These are phyloP conservation scores for Lepidopterella palustris DNA, from an alignment of 495 filamentous ascomycete genomes.

Conservation along the genomic window DNA sequence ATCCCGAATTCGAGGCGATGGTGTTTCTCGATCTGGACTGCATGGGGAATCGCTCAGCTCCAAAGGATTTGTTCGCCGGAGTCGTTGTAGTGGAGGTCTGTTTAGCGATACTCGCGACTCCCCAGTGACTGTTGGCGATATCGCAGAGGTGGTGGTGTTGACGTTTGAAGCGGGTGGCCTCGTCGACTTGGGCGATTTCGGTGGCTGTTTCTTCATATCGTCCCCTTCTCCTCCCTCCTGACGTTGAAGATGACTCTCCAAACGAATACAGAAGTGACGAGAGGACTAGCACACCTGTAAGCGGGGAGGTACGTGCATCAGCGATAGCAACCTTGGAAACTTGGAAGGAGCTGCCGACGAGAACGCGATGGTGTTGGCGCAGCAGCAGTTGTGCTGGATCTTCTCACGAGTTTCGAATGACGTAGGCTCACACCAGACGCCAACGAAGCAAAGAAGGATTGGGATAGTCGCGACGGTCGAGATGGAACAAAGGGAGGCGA, in stretches of 20 bases:
- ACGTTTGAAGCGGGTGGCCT: slow-evolving; percentile 1
- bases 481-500: not conserved
- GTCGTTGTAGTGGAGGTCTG: not conserved
- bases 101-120: not conserved
- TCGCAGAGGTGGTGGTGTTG: not conserved
- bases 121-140: not conserved
- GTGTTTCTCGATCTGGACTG: slow-evolving; percentile 3
- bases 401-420: too few species aligned
- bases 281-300: not conserved
- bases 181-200: slow-evolving; percentile 19
- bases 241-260: slow-evolving; percentile 1
- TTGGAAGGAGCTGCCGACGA: too few species aligned
- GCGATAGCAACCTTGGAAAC: too few species aligned
- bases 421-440: too few species aligned
- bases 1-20: not conserved
- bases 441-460: too few species aligned
- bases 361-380: too few species aligned
- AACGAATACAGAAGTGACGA: slow-evolving; percentile 4
- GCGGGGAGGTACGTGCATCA: too few species aligned
- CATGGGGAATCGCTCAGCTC: slow-evolving; percentile 2
- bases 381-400: too few species aligned
- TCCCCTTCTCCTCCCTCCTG: slow-evolving; percentile 17
- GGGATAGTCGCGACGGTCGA: too few species aligned
- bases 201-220: slow-evolving; percentile 18
- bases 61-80: not conserved